Percentiles rank a stretch among this genome's conserved stretches.
phyloP scores from a whole-genome alignment of 768 basidiomycete species.

The Pleurotus cornucopiae region DNA sequence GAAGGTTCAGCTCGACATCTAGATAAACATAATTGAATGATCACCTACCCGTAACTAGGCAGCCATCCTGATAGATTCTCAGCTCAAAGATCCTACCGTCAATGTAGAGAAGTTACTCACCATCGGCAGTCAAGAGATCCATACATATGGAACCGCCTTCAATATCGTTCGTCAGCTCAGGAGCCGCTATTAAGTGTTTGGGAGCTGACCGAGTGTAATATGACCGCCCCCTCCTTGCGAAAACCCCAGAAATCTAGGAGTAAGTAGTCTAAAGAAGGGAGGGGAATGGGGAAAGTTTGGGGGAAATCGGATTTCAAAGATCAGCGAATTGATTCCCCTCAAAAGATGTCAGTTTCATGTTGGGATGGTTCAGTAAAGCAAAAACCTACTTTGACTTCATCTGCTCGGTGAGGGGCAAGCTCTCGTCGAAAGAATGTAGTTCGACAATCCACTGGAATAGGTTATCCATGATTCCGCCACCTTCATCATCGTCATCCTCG shows the following conservation, averaged over 20 bases:
- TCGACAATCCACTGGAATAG: conserved; percentile 74
- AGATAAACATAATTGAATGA: neutral
- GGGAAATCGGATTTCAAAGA: conserved; percentile 72
- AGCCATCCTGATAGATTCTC: conserved; percentile 46
- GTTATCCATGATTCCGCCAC: conserved; percentile 48
- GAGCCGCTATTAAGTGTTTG: neutral
- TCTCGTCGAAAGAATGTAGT: conserved; percentile 63
- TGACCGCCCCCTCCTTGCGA: conserved; percentile 68
- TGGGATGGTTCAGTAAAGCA: neutral
- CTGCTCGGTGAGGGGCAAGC: conserved; percentile 58
- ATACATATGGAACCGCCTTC: conserved; percentile 71
- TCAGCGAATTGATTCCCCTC: conserved; percentile 58
- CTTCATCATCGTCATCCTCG: neutral
- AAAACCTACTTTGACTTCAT: conserved; percentile 40
- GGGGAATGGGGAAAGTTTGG: conserved; percentile 63
- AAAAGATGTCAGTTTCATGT: neutral
- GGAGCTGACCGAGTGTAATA: conserved; percentile 49
- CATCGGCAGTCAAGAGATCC: conserved; percentile 65
- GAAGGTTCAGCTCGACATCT: neutral
- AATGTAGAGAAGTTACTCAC: conserved; percentile 23
- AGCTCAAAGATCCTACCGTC: neutral
- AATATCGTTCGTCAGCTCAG: conserved; percentile 3
- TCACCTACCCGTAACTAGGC: conserved; percentile 54
- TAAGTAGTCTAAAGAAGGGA: conserved; percentile 74
- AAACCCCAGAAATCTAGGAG: conserved; percentile 70